A percentile compares a stretch with the other conserved stretches of the same genome.
These are phyloP conservation scores for Vigna radiata DNA, from an alignment of 306 rosid species.

Conservation along the genomic window DNA sequence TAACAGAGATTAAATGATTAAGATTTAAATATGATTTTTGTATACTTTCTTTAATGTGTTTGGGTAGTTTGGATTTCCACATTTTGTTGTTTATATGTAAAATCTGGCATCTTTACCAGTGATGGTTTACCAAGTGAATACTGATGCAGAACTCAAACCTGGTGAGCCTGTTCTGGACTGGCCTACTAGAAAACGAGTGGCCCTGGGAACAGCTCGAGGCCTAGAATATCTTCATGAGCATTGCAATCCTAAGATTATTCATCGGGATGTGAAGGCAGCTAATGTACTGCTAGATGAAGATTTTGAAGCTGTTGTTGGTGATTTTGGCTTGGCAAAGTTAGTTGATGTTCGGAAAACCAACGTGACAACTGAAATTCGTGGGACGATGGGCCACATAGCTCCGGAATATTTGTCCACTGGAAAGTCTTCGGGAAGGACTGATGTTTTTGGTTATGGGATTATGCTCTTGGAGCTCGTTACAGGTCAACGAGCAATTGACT, in stretches of 20 bases:
- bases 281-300: conserved; percentile 95
- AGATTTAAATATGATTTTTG: neutral
- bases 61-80: conserved; percentile 26
- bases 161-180: conserved; percentile 83
- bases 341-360: conserved; percentile 94
- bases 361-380: conserved; percentile 98
- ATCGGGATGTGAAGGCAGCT: conserved; percentile 99
- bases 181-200: conserved; percentile 90
- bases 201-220: conserved; percentile 97
- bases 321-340: conserved; percentile 97
- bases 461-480: conserved; percentile 98
- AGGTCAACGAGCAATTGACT: conserved; percentile 96
- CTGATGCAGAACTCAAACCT: conserved; percentile 80
- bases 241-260: conserved; percentile 99
- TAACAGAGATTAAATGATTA: conserved; percentile 9
- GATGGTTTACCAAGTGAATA: conserved; percentile 37
- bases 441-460: conserved; percentile 97
- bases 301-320: conserved; percentile 99
- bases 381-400: conserved; percentile 99
- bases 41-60: conserved; percentile 19
- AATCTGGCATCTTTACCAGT: conserved; percentile 36
- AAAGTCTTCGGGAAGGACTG: conserved; percentile 97
- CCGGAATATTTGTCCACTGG: conserved; percentile 99
- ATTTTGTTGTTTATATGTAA: conserved; percentile 16
- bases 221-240: conserved; percentile 96